Evolutionary conservation across 2,329 filamentous ascomycete species (phyloP).

Genomic region (Fusarium dimerum): DNA sequence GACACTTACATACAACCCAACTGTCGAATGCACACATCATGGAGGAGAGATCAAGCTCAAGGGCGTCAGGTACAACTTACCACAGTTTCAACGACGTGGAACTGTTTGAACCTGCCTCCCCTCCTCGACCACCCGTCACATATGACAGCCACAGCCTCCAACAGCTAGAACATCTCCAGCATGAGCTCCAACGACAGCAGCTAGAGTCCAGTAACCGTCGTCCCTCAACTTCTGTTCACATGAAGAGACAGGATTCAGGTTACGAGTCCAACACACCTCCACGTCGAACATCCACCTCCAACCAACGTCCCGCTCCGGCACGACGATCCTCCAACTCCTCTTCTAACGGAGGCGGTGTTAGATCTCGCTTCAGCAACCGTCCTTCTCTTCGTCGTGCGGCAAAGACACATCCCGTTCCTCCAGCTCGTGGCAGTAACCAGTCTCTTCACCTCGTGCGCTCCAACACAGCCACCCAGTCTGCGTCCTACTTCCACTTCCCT

Average conservation of each 20-base stretch:
- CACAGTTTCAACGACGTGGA: slow-evolving; percentile 57
- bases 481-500: slow-evolving; percentile 53
- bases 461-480: slow-evolving; percentile 32
- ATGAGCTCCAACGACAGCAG: slow-evolving; percentile 23
- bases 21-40: slow-evolving; percentile 28
- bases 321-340: slow-evolving; percentile 39
- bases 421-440: slow-evolving; percentile 33
- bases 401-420: slow-evolving; percentile 35
- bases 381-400: slow-evolving; percentile 44
- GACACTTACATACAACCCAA: background rate
- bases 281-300: slow-evolving; percentile 41
- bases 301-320: slow-evolving; percentile 29
- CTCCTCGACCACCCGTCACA: slow-evolving; percentile 27
- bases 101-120: slow-evolving; percentile 43
- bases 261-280: slow-evolving; percentile 52
- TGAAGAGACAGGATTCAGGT: slow-evolving; percentile 60
- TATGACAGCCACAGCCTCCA: slow-evolving; percentile 21
- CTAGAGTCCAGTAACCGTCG: slow-evolving; percentile 21
- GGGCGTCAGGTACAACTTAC: slow-evolving; percentile 52
- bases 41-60: slow-evolving; percentile 42
- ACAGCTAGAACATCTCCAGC: slow-evolving; percentile 23
- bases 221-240: slow-evolving; percentile 38
- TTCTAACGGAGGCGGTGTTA: slow-evolving; percentile 20
- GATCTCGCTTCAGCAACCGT: slow-evolving; percentile 38
- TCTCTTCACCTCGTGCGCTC: slow-evolving; percentile 37